Evolutionary conservation across 305 asterid genomes (phyloP), one percentile per base, ranked within the genome.

Genomic region (Rubia tinctorum): DNA sequence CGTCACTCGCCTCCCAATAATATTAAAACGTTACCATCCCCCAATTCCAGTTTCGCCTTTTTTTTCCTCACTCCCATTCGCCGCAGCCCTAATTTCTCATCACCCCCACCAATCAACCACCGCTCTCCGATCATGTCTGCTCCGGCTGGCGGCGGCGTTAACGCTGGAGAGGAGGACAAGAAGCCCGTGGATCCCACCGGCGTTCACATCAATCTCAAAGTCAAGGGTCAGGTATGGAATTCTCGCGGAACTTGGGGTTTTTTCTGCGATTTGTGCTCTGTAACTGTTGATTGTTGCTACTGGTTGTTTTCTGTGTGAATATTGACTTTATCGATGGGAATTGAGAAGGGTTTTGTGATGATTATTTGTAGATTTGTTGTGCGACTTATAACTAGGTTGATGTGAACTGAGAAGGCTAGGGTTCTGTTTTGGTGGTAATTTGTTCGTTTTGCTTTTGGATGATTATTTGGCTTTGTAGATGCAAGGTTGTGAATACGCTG

Each of bases 201-300:
- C 56, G 74, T 51, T 51, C 82, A 75, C 66, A 71, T 79, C n/a
- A 75, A 75, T 59, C 64, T 79, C 63, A 79, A 79, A 71, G 79
- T 79, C 64, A 75, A 79, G 79, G 79, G 77, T 75, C 79, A 79
- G 82, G 82, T 79, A 67, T 53, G 22, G 7, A 18, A 17, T 53
- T 53, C 59, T 6, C 59, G 7, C 59, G 59, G 18, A 53, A 9
- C 59, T 53, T 49, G 6, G 20, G 59, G 9, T n/a, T 17, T 53
- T 53, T 1, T 66, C 8, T 20, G 3, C 30, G 40, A 34, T 30
- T 30, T 34, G n/a, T 25, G 18, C 44, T 27, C 30, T n/a, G 51
- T 53, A 70, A 14, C 59, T 10, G 11, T 37, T 8, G 59, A 53
- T 53, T 53, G 59, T 53, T 53, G 59, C 9, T 53, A 4, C 22